A percentile compares a stretch with the other conserved stretches of the same genome.
phyloP scores from a whole-genome alignment of 2,329 filamentous ascomycete genomes.

The Torrubiellomyces zombiae region DNA sequence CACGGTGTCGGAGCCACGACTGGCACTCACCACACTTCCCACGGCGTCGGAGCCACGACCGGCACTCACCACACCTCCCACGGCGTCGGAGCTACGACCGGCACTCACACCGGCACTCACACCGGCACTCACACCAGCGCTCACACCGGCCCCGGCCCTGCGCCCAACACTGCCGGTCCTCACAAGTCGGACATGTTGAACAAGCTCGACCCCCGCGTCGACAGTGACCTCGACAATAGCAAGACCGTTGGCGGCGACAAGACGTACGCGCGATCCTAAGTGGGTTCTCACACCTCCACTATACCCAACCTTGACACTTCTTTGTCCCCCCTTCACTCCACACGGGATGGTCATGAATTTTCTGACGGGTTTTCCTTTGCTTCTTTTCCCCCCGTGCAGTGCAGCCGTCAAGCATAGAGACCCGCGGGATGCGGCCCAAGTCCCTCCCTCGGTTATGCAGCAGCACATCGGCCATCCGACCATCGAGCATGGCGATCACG shows the following conservation, averaged over 20 bases:
- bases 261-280: conserved; percentile 23
- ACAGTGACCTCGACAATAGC: conserved; percentile 36
- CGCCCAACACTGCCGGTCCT: conserved; percentile 18
- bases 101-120: conserved; percentile 2
- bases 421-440: conserved; percentile 38
- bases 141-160: conserved; percentile 12
- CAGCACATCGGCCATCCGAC: conserved; percentile 28
- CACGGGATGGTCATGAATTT: neutral
- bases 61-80: conserved; percentile 1
- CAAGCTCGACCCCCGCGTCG: conserved; percentile 38
- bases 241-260: conserved; percentile 38
- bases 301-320: conserved; percentile 1
- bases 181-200: conserved; percentile 37
- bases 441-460: conserved; percentile 35
- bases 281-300: conserved; percentile 4
- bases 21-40: conserved; percentile 1
- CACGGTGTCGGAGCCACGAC: conserved; percentile 1
- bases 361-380: neutral
- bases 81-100: neutral
- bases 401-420: conserved; percentile 16
- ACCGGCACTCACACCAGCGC: conserved; percentile 1
- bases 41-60: conserved; percentile 1
- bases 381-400: neutral
- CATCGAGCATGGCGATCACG: conserved; percentile 25
- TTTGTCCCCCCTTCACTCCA: neutral